Evolutionary conservation across 805 yeast genomes (phyloP), one percentile per base, ranked within the genome.

Genomic region (Komagataella mondaviorum): DNA sequence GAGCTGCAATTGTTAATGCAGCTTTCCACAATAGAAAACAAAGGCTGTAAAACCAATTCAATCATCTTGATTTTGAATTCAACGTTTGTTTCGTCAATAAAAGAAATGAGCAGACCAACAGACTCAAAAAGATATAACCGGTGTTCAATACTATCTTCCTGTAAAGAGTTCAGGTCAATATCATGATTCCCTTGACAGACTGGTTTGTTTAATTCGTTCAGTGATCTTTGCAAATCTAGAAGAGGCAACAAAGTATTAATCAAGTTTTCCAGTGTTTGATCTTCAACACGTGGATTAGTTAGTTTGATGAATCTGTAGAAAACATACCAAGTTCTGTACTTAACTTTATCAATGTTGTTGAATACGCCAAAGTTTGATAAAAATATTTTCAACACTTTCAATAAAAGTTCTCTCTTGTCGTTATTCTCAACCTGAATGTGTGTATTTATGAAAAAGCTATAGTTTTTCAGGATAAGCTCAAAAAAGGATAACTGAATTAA

Each of bases 101-200:
- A 62, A 2, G 83, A 73, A 47, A 88, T 79, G 55, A 93, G 70
- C 52, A 88, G 64, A 6, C 99, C 98, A 51, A 87, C 72, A 3
- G 95, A 77, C 68, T 93, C 99, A 64, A 86, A 91, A 22, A 93
- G 67, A 59, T 87, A 83, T 49, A 88, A 69, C 65, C 91, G 96
- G 58, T 80, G 80, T 56, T 82, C 87, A 67, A 91, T 89, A 45
- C 71, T 71, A 48, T 81, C 85, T 55, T 83, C 88, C 6, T 70
- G 69, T 24, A 70, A 63, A 12, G 59, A 54, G 14, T 61, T 60
- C 46, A 66, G 53, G 59, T 71, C 71, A 36, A 68, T 67, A 45
- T 60, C 61, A 18, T 16, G 12, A 39, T n/a, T 47, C 44, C 51
- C 20, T 14, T 36, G n/a, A 18, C 14, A 20, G 22, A 45, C 18